Evolutionary conservation across 108 stramenopile genomes (phyloP), one percentile per base, ranked within the genome.

Genomic region (Thalassiosira profunda): DNA sequence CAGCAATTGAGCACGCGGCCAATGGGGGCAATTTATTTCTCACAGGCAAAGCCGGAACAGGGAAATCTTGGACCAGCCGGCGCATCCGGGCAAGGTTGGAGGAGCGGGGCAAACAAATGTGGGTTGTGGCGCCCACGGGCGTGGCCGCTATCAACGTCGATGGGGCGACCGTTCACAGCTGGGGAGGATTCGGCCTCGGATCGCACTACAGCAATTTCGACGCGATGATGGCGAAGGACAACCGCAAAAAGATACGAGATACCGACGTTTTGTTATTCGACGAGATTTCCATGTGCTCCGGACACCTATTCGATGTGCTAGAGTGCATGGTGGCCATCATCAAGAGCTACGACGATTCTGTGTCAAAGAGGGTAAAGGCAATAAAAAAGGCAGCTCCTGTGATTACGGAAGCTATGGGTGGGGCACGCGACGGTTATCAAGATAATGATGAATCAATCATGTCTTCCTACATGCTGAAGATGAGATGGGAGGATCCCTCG

Each of bases 121-220:
- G 43, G 34, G 76, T 83, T 1, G 86, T 83, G n/a, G 87, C 87
- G 17, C 63, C 87, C 14, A 89, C 87, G 9, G 87, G 85, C 0
- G 69, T 82, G 17, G 83, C 87, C 0, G 87, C 87, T 2, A 69
- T 67, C 26, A 58, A 74, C 17, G 45, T 84, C 1, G 58, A 74
- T 26, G 87, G 87, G 0, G 33, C 58, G 9, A 89, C 88, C 9
- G 41, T 89, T 33, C 71, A 89, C 43, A 24, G 38, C 21, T 89
- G 79, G 67, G 72, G 79, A 12, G 69, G 79, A 6, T 57, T 74
- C 34, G 65, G 79, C n/a, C 37, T 74, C 2, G 87, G 72, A 0
- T 2, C 41, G 9, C 59, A 71, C 12, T 55, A 43, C 30, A 12
- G 30, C n/a, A 66, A 78, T 40, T 79, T 70, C 40, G 55, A 73